phyloP scores from a whole-genome alignment of 768 basidiomycete genomes.

The Russula foetens region DNA sequence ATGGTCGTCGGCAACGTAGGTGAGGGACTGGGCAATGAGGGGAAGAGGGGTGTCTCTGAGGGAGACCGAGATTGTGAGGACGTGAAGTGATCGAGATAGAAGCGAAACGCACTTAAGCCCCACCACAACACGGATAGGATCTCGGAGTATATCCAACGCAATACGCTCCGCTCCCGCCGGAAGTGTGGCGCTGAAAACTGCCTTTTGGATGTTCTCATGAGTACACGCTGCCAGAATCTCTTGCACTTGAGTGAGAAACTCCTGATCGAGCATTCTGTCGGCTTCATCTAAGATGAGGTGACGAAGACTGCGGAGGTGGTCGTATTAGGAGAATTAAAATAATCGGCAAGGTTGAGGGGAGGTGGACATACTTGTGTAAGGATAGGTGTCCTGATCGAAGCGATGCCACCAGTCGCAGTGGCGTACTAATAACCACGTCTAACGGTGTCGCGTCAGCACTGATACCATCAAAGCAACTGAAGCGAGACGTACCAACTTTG shows the following conservation, averaged over 20 bases:
- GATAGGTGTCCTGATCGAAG: conserved; percentile 60
- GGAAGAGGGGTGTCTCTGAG: conserved; percentile 87
- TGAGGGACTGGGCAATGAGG: conserved; percentile 80
- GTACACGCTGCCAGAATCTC: conserved; percentile 80
- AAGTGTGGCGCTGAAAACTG: conserved; percentile 91
- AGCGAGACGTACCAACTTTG: conserved; percentile 60
- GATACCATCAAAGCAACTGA: background rate
- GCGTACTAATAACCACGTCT: conserved; percentile 93
- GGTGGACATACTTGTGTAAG: conserved; percentile 55
- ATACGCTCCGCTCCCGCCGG: conserved; percentile 83
- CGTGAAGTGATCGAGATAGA: background rate
- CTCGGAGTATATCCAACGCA: conserved; percentile 74
- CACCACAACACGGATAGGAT: conserved; percentile 91
- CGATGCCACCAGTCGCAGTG: conserved; percentile 78
- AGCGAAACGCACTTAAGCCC: conserved; percentile 76
- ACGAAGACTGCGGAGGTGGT: conserved; percentile 49
- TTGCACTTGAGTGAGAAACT: conserved; percentile 83
- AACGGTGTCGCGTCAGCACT: conserved; percentile 3
- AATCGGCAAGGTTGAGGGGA: background rate
- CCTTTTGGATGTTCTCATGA: conserved; percentile 64
- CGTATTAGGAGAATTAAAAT: conserved; percentile 10
- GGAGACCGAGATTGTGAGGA: background rate
- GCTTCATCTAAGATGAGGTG: conserved; percentile 88
- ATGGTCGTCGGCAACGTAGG: conserved; percentile 86
- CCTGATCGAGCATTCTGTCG: conserved; percentile 81